Evolutionary conservation across 2,329 filamentous ascomycete genomes (phyloP).

Genomic region (Penicillium sp.): DNA sequence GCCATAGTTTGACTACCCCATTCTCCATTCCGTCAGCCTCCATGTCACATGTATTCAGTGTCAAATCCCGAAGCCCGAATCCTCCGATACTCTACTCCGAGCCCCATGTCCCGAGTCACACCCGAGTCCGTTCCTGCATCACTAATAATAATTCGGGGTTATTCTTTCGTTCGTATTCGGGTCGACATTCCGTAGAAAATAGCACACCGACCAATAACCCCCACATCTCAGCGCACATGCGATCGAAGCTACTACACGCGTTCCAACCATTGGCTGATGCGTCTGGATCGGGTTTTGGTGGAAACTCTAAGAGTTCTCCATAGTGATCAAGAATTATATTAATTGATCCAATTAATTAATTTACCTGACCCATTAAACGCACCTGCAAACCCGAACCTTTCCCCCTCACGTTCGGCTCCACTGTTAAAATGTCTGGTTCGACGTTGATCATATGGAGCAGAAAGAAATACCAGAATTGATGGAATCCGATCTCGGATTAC

Average conservation of each 20-base stretch:
- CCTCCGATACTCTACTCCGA: too few species aligned
- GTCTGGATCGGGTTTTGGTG: not conserved
- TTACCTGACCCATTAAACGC: not conserved
- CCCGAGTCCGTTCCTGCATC: not conserved
- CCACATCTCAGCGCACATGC: not conserved
- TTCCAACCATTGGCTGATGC: not conserved
- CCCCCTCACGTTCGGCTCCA: not conserved
- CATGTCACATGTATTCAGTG: not conserved
- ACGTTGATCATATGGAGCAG: not conserved
- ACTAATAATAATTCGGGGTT: not conserved
- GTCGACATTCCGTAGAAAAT: conserved; percentile 7
- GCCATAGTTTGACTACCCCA: too few species aligned
- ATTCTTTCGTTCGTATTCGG: conserved; percentile 1
- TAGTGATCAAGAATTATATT: not conserved
- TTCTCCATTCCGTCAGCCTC: not conserved
- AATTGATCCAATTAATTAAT: not conserved
- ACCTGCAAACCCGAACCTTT: not conserved
- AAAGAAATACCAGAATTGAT: not conserved
- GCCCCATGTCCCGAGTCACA: not conserved
- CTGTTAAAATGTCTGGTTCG: not conserved
- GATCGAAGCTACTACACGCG: not conserved
- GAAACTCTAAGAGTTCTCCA: not conserved
- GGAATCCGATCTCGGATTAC: not conserved
- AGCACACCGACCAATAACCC: not conserved
- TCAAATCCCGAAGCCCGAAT: not conserved